Percentiles rank a stretch among this genome's conserved stretches.
Conservation (phyloP, 345 rosid genomes). For the Fremontodendron californicum region DNA sequence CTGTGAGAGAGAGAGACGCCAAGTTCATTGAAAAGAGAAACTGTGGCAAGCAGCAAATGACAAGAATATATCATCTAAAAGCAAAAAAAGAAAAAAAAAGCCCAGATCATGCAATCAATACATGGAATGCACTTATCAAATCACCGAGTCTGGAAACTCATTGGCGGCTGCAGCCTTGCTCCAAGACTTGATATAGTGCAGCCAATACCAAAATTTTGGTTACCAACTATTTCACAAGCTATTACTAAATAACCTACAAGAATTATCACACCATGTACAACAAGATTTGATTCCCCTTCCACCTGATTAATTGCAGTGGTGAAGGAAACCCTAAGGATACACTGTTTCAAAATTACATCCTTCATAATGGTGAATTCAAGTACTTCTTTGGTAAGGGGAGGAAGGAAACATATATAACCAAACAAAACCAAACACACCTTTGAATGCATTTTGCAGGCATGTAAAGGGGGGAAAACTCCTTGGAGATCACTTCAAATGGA, state of each 20-base stretch:
- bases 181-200: neutral
- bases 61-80: too few relatives aligned
- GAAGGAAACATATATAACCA: constrained; percentile 4
- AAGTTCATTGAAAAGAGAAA: too few relatives aligned
- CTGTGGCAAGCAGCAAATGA: too few relatives aligned
- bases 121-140: too few relatives aligned
- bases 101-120: too few relatives aligned
- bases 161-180: too few relatives aligned
- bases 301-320: neutral
- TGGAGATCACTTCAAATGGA: constrained; percentile 13
- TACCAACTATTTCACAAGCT: constrained; percentile 3
- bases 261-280: neutral
- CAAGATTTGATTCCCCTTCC: neutral
- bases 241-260: constrained; percentile 22
- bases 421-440: constrained; percentile 28
- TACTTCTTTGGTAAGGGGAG: neutral
- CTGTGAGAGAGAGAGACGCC: too few relatives aligned
- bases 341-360: neutral
- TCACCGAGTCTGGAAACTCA: too few relatives aligned
- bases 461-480: constrained; percentile 8
- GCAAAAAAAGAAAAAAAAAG: too few relatives aligned
- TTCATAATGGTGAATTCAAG: neutral
- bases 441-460: constrained; percentile 24
- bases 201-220: constrained; percentile 26
- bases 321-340: neutral